Base-by-base conservation (phyloP, 768 basidiomycete species). In the Trametes coccinea region DNA sequence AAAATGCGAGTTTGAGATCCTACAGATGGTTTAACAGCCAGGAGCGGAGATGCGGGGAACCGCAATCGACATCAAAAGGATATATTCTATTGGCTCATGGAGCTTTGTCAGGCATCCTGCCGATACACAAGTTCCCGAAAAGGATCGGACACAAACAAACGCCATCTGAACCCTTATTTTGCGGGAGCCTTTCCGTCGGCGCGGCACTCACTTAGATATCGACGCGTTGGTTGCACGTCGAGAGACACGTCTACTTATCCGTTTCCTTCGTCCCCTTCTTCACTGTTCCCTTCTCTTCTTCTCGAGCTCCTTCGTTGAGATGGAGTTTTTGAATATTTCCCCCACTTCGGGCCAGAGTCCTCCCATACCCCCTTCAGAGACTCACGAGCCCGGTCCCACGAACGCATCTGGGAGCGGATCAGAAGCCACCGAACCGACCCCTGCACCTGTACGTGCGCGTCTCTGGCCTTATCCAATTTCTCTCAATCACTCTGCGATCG, bases 121-220 rank as follows among this genome's bases (percentile, higher is more conserved):
- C 60, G 60, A 50, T 37, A 41, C 47, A 50, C 34, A 41, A 29
- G 30, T 30, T 46, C 30, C 54, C 54, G 40, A 48, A 56, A 55
- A 46, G 60, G 22, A 29, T 11, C n/a, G 56, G 49, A 30, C 14
- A 30, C 41, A 51, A 58, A 51, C 56, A 58, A 53, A 51, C 40
- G 56, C 56, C 56, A 58, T 43, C 30, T 43, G 30, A 34, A 41
- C 40, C 39, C 14, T 31, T 58, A 51, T 58, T 46, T 55, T 50
- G 33, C 46, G 34, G 48, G 14, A 29, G 41, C 39, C 31, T 43
- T 31, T 34, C 53, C 39, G 40, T 43, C 7, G 29, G 14, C 48
- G 45, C 34, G 41, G 39, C 29, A 17, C 29, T 27, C 29, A 31
- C 56, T 50, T 29, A 43, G 44, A 56, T 46, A 10, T 50, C 40